Evolutionary conservation across 768 basidiomycete genomes (phyloP), one percentile per base, ranked within the genome.

Genomic region (Tricholoma furcatifolium): DNA sequence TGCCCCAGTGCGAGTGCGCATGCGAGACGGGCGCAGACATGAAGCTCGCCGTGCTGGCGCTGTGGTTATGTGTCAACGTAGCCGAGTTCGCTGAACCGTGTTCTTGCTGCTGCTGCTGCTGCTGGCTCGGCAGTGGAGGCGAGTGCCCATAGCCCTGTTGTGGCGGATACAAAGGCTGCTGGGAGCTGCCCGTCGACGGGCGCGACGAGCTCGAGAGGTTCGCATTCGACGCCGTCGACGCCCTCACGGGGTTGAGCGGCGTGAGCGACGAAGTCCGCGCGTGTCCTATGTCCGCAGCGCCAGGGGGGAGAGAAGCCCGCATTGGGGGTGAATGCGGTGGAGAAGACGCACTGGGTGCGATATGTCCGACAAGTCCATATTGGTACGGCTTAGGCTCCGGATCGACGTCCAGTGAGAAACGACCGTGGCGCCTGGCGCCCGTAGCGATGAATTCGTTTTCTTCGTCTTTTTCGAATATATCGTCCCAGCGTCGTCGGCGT

Each of bases 361-460:
- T 69, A 20, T 75, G 76, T 2, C 84, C 85, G 21, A 87, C 78
- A 38, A 81, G 71, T 15, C 83, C 84, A 56, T 87, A 87, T 59
- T 81, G 74, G 60, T 87, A 87, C 20, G 84, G 83, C 62, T 70
- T 77, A 4, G 80, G 82, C 43, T 76, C 74, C 24, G 68, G 65
- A 36, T 71, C 70, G 20, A 64, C 55, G 40, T 70, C 63, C 23
- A 70, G 58, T 14, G 66, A 68, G 49, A 71, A 61, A 41, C 69
- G 60, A 52, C 60, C 58, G 55, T 62, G 64, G 15, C 59, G 64
- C 21, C 56, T 50, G 24, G 63, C 56, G 4, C 59, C 52, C 14
- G 62, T n/a, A 12, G 62, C 55, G 46, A 62, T 44, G 30, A 60
- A 56, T 6, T 62, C 62, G 6, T 69, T 67, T 31, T 71, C 66